These are phyloP conservation scores for Diplotaxis tenuifolia DNA, from an alignment of 345 rosid species.

Conservation along the genomic window DNA sequence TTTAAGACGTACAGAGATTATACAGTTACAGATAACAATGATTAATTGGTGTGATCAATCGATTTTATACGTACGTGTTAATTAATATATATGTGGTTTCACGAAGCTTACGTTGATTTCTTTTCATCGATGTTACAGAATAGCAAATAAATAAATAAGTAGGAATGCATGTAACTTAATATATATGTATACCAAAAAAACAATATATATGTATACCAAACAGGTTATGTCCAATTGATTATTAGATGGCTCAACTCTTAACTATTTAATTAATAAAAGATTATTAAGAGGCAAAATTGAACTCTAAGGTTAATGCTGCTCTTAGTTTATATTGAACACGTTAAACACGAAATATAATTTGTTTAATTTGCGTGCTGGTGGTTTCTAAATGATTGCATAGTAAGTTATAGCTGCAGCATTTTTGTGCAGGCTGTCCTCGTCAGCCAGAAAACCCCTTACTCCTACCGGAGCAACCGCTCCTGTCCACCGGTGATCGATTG, in stretches of 20 bases:
- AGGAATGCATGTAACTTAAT: no score
- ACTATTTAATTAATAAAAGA: no score
- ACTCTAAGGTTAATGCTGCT: no score
- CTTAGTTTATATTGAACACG: neutral
- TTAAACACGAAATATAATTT: neutral
- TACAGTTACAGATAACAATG: neutral
- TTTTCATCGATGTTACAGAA: no score
- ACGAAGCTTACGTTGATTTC: neutral
- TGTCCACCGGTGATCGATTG: slow-evolving; percentile 61
- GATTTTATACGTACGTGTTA: neutral
- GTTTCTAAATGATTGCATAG: neutral
- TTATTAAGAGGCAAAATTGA: no score
- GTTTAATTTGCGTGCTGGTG: neutral
- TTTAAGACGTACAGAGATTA: neutral
- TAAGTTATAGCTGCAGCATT: neutral
- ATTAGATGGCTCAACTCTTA: no score
- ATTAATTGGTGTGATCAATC: neutral
- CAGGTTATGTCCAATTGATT: neutral
- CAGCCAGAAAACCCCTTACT: slow-evolving; percentile 27
- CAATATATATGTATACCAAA: neutral
- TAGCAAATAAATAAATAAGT: no score
- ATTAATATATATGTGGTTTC: neutral
- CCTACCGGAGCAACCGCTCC: slow-evolving; percentile 42
- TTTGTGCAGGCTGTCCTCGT: slow-evolving; percentile 48
- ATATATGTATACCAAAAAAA: no score